Evolutionary conservation across 768 basidiomycete genomes (phyloP), one percentile per base, ranked within the genome.

Genomic region (Pisolithus orientalis): DNA sequence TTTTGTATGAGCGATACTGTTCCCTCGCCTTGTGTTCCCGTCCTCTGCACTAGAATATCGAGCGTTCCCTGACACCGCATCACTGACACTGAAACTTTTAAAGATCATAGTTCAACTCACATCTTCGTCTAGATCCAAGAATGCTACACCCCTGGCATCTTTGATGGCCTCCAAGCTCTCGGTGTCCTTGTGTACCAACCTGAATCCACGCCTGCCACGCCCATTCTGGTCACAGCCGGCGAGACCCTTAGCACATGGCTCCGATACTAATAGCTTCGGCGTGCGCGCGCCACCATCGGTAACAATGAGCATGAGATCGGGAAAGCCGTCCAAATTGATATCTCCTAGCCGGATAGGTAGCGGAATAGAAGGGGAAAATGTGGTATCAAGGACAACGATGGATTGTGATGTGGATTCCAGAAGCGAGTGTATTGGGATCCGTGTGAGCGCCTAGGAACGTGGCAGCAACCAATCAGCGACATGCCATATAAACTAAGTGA

Each of bases 121-220:
- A 68, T 99, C 94, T 67, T 97, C 96, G 60, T 97, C 95, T 65
- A 97, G 75, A 68, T 99, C 96, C 53, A 98, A 60, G 67, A 94
- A 94, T 3, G 85, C 76, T 5, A 83, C 82, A 10, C 83, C 78
- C 39, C 85, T 74, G 0, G 89, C 95, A 66, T 98, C 96, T 57
- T 77, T 82, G 16, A 97, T 74, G 7, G 67, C 67, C 21, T 80
- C 74, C 49, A 98, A 66, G 5, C 76, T 70, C 29, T 85, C 81
- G 13, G 79, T 80, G 4, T 87, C 85, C 34, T 76, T 79, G 49
- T 60, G 62, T 11, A 81, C 71, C n/a, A 74, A 66, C 49, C 59
- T 65, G 73, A 88, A 94, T 6, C 88, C 84, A 53, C 92, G 73
- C 52, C 77, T 75, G 8, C 80, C 82, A 9, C 60, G 58, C 17